Base-by-base conservation (phyloP, 139 green algal genomes). In the Chlamydomonas sp. region DNA sequence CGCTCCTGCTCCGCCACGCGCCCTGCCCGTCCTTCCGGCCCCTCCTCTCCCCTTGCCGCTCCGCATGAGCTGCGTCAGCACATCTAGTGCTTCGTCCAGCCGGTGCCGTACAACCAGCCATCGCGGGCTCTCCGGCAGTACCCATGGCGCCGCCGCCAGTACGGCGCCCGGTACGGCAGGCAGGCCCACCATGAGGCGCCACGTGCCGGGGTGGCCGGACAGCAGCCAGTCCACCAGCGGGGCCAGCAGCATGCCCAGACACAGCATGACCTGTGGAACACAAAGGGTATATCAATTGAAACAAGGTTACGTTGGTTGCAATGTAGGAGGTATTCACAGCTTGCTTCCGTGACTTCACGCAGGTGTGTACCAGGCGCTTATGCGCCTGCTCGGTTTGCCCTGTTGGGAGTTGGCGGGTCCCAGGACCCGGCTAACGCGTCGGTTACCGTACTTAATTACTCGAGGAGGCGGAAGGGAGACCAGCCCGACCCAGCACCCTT, bases 81-180 rank as follows among this genome's bases (percentile, higher is more conserved):
- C 94, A 1, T 78, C 78, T 63, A 98, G 91, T 7, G 96, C 96
- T 63, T 95, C 89, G 63, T 97, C 93, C 64, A 98, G 90, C 10
- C 90, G 81, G 4, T 90, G 90, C 1, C 89, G 89, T 77, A 95
- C 91, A 8, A 98, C 96, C 81, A 98, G 93, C 96, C 96, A 98
- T 3, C 88, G 71, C 3, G 91, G 96, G 0, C 92, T 97, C 91
- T 98, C 96, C 1, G 96, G 96, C 78, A 98, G 88, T 17, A 97
- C 49, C 64, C 93, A 88, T 85, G 96, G 86, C 17, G 92, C 92
- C 2, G 86, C 84, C 83, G 91, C 92, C 16, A 91, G 73, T 17
- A 80, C 49, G 5, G 87, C 49, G 1, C 87, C 94, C 49, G 94
- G 93, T 12, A 94, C 9, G 4, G 94, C 68, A 1, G 95, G 95